Evolutionary conservation across 495 filamentous ascomycete species (phyloP).

Genomic region (Penicillium psychrofluorescens): DNA sequence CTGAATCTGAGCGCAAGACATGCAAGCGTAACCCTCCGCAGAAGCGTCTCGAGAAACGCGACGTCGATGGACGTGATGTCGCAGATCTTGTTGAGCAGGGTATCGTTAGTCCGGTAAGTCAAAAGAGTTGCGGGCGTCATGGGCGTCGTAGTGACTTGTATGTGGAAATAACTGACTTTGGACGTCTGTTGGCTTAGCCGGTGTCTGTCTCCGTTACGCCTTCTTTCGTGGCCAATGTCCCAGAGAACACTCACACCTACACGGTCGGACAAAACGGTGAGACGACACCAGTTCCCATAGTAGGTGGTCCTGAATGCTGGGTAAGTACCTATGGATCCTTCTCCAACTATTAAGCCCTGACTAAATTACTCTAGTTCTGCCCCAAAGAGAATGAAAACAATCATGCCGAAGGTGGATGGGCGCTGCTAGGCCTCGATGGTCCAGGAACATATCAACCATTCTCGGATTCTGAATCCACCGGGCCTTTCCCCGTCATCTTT

Average conservation of each 20-base stretch:
- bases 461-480: background rate
- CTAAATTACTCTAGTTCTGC: background rate
- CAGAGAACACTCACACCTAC: background rate
- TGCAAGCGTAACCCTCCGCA: too few species aligned
- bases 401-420: background rate
- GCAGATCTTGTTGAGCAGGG: too few species aligned
- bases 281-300: background rate
- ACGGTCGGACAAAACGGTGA: background rate
- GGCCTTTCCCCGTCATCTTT: background rate
- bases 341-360: background rate
- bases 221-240: background rate
- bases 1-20: too few species aligned
- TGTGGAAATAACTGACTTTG: too few species aligned
- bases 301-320: background rate
- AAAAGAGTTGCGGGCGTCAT: too few species aligned
- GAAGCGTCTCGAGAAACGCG: too few species aligned
- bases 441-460: background rate
- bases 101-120: too few species aligned
- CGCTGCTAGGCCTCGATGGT: background rate
- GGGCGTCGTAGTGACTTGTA: too few species aligned
- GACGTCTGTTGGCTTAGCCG: background rate
- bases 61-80: too few species aligned
- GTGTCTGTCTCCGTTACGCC: background rate
- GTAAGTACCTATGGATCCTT: background rate
- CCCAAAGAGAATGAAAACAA: background rate